Evolutionary conservation across 805 yeast genomes (phyloP).

Genomic region (Ogataea salicorniae): DNA sequence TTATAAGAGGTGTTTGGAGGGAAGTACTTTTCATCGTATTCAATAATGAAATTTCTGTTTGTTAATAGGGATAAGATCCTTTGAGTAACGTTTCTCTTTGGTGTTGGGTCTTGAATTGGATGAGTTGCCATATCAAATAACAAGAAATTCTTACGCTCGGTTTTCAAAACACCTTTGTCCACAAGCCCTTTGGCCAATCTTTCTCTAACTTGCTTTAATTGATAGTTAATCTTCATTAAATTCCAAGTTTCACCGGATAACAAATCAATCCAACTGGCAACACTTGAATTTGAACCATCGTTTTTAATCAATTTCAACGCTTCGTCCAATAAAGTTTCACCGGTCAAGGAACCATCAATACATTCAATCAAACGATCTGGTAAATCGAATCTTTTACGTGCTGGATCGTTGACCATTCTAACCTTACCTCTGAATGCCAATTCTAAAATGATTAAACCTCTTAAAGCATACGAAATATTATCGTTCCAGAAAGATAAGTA

Average conservation of each 20-base stretch:
- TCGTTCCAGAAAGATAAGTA: slow-evolving; percentile 97
- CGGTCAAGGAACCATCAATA: slow-evolving; percentile 79
- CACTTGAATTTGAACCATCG: slow-evolving; percentile 72
- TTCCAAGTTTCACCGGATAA: slow-evolving; percentile 98
- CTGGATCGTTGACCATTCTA: slow-evolving; percentile 85
- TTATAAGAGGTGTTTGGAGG: slow-evolving; percentile 64
- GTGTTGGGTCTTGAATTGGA: slow-evolving; percentile 81
- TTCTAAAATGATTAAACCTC: slow-evolving; percentile 91
- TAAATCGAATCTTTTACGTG: slow-evolving; percentile 81
- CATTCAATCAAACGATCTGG: slow-evolving; percentile 86
- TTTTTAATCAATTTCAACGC: slow-evolving; percentile 84
- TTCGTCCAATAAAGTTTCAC: slow-evolving; percentile 93
- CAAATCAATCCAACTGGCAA: slow-evolving; percentile 89
- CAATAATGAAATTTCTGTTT: slow-evolving; percentile 59
- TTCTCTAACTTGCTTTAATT: slow-evolving; percentile 95
- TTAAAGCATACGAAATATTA: slow-evolving; percentile 89
- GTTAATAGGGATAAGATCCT: slow-evolving; percentile 69
- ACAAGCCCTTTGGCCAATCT: slow-evolving; percentile 94
- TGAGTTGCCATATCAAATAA: slow-evolving; percentile 98
- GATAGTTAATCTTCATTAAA: slow-evolving; percentile 87
- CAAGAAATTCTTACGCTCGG: slow-evolving; percentile 91
- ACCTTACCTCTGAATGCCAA: slow-evolving; percentile 88
- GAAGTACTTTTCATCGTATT: slow-evolving; percentile 55
- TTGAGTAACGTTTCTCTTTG: slow-evolving; percentile 75
- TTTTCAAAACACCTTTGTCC: slow-evolving; percentile 92